Conservation (phyloP, 106 monocot genomes). For the Allium cepa region DNA sequence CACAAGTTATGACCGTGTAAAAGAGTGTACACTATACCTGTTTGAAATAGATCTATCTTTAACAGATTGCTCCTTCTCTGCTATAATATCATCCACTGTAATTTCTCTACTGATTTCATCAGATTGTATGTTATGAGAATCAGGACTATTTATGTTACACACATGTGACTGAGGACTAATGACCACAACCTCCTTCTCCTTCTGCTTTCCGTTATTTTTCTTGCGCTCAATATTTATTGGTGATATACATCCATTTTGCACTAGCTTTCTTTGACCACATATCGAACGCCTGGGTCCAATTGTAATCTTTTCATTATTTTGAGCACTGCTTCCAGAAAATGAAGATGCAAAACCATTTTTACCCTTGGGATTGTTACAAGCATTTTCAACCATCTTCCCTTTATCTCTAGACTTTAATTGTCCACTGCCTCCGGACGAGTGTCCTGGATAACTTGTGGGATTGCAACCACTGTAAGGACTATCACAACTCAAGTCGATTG, state of each 20-base stretch:
- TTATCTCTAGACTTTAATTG: slow-evolving; percentile 11
- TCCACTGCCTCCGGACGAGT: neutral
- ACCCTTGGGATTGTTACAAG: slow-evolving; percentile 5
- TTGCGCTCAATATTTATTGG: slow-evolving; percentile 34
- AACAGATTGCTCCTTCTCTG: neutral
- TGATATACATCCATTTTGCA: slow-evolving; percentile 57
- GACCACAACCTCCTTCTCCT: neutral
- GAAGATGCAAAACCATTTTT: slow-evolving; percentile 10
- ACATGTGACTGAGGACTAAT: neutral
- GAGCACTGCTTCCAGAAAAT: neutral
- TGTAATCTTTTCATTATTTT: slow-evolving; percentile 2
- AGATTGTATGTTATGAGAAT: neutral
- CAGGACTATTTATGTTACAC: neutral
- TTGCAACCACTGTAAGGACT: slow-evolving; percentile 4
- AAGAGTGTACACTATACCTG: slow-evolving; percentile 1
- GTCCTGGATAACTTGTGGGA: slow-evolving; percentile 8
- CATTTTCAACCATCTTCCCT: slow-evolving; percentile 18
- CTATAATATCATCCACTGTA: slow-evolving; percentile 4
- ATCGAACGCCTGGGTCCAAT: slow-evolving; percentile 2
- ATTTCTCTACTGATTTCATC: slow-evolving; percentile 13
- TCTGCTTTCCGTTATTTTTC: slow-evolving; percentile 4
- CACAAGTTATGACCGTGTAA: too few relatives aligned
- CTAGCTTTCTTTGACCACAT: slow-evolving; percentile 32
- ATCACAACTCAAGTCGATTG: slow-evolving; percentile 4
- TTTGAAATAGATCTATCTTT: slow-evolving; percentile 4